Percentiles rank a stretch among this genome's conserved stretches.
phyloP scores from a whole-genome alignment of 805 yeast species.

The Torulaspora indica region DNA sequence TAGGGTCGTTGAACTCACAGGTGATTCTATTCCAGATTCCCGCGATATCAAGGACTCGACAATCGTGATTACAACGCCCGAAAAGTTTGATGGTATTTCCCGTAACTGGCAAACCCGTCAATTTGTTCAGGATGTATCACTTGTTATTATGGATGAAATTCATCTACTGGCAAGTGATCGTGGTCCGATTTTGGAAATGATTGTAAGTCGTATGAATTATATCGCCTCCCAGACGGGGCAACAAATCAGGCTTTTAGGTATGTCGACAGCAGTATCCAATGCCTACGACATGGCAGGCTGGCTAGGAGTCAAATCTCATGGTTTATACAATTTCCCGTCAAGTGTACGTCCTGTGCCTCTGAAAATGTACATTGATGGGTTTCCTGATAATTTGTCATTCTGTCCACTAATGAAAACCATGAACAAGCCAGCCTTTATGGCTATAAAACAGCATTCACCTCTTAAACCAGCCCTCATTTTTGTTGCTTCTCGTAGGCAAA shows the following conservation, averaged over 20 bases:
- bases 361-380: conserved; percentile 84
- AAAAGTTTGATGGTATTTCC: conserved; percentile 96
- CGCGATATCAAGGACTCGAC: conserved; percentile 79
- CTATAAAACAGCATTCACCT: conserved; percentile 88
- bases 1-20: conserved; percentile 82
- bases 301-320: conserved; percentile 78
- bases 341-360: conserved; percentile 93
- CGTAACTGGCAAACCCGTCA: conserved; percentile 85
- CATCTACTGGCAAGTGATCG: conserved; percentile 95
- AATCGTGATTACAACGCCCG: conserved; percentile 89
- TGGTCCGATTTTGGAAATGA: conserved; percentile 93
- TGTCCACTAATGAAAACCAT: conserved; percentile 70
- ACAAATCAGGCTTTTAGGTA: conserved; percentile 83
- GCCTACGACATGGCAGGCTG: conserved; percentile 92
- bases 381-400: conserved; percentile 71
- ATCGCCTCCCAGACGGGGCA: conserved; percentile 64
- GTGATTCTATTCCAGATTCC: conserved; percentile 87
- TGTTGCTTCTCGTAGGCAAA: conserved; percentile 93
- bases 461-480: conserved; percentile 92
- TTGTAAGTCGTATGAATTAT: conserved; percentile 78
- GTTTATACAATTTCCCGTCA: conserved; percentile 92
- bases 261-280: conserved; percentile 92
- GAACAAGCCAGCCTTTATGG: conserved; percentile 77
- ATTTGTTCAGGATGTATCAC: conserved; percentile 73
- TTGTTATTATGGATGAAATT: conserved; percentile 92